Evolutionary conservation across 202 grass and related monocot genomes (phyloP).

Genomic region (Cymbopogon flexuosus): DNA sequence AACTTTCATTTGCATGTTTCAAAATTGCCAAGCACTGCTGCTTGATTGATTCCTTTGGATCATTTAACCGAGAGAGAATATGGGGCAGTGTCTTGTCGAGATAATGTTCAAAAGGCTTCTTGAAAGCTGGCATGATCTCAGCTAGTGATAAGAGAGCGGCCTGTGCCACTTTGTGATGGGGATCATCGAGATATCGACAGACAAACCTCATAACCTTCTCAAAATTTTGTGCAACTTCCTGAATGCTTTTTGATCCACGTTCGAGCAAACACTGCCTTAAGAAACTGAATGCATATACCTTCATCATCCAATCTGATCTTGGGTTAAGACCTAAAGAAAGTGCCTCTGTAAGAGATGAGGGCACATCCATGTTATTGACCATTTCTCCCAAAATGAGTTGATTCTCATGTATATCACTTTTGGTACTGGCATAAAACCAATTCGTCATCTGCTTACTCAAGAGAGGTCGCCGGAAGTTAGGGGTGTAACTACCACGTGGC

Average conservation of each 20-base stretch:
- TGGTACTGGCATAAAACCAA: conserved; percentile 57
- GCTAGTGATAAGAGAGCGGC: conserved; percentile 64
- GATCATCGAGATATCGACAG: conserved; percentile 75
- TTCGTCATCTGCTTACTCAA: conserved; percentile 84
- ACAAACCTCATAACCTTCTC: conserved; percentile 92
- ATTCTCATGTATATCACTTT: conserved; percentile 53
- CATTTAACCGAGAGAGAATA: conserved; percentile 67
- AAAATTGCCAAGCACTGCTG: conserved; percentile 57
- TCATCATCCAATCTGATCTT: conserved; percentile 84
- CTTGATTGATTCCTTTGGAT: conserved; percentile 78
- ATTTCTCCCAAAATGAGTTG: conserved; percentile 62
- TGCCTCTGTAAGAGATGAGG: conserved; percentile 65
- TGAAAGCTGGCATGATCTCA: conserved; percentile 72
- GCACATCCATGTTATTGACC: conserved; percentile 59
- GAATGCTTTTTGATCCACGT: conserved; percentile 67
- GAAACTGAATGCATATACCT: conserved; percentile 79
- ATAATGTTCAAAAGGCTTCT: conserved; percentile 75
- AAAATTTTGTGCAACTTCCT: conserved; percentile 80
- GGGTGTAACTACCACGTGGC: conserved; percentile 43
- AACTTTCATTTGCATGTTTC: conserved; percentile 60
- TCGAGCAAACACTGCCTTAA: conserved; percentile 59
- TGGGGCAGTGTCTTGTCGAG: conserved; percentile 72
- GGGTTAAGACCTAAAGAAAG: conserved; percentile 70
- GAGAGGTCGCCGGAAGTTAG: conserved; percentile 84
- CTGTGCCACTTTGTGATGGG: conserved; percentile 87